A percentile compares a stretch with the other conserved stretches of the same genome.
phyloP scores from a whole-genome alignment of 83 land plant species.

The Picea abies region DNA sequence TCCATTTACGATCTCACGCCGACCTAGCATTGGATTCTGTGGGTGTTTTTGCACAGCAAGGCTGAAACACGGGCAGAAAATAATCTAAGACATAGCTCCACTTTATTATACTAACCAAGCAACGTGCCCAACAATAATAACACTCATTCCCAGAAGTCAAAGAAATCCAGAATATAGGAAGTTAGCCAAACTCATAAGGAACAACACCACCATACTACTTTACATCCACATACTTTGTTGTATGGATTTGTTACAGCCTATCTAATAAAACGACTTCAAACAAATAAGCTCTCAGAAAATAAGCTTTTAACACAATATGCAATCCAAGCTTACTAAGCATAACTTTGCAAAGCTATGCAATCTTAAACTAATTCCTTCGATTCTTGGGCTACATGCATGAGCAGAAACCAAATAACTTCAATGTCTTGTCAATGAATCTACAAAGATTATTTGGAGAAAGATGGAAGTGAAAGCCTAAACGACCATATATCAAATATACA shows the following conservation, averaged over 20 bases:
- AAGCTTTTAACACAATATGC: background rate
- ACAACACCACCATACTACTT: background rate
- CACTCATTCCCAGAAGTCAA: background rate
- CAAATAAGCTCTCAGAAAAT: background rate
- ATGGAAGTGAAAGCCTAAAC: background rate
- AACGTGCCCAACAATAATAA: background rate
- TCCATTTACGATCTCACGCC: constrained; percentile 66
- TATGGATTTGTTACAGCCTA: background rate
- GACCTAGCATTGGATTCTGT: constrained; percentile 81
- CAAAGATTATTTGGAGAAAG: background rate
- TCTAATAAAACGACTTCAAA: background rate
- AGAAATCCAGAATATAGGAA: background rate
- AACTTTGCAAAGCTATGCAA: background rate
- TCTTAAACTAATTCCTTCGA: background rate
- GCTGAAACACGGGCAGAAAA: constrained; percentile 24
- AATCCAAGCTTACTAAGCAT: background rate
- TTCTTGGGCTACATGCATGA: background rate
- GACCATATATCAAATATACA: no score
- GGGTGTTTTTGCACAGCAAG: constrained; percentile 70
- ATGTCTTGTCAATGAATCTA: background rate
- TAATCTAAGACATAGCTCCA: background rate
- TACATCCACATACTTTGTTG: background rate
- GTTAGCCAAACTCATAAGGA: background rate
- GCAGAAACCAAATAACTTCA: background rate
- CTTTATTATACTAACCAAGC: constrained; percentile 13